A percentile compares a stretch with the other conserved stretches of the same genome.
phyloP scores from a whole-genome alignment of 352 stramenopile species.

The Globisporangium viniferum region DNA sequence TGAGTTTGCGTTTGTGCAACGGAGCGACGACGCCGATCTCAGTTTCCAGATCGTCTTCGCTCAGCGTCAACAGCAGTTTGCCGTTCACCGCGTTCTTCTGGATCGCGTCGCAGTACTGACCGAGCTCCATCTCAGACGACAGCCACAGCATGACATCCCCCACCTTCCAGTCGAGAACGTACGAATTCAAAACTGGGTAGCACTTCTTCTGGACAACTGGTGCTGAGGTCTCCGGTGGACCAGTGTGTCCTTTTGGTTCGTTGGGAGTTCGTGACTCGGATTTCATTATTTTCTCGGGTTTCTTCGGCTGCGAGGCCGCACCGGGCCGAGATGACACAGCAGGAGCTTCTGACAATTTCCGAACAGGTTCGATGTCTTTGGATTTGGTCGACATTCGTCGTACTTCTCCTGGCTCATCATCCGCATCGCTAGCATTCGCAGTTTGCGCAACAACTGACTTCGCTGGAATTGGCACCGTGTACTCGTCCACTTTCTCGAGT shows the following conservation, averaged over 20 bases:
- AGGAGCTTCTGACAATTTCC: not conserved
- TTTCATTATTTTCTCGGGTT: not conserved
- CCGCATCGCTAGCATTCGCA: not conserved
- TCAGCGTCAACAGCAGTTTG: conserved; percentile 40
- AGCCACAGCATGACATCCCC: conserved; percentile 49
- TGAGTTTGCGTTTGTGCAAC: conserved; percentile 44
- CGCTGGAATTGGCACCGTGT: not conserved
- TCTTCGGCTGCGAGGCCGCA: not conserved
- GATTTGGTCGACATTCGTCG: not conserved
- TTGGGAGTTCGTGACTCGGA: not conserved
- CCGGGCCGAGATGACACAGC: not conserved
- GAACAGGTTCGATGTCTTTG: not conserved
- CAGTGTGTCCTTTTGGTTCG: not conserved
- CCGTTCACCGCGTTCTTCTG: conserved; percentile 41
- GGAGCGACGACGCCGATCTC: conserved; percentile 32
- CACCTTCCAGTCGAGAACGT: conserved; percentile 48
- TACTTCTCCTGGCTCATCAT: not conserved
- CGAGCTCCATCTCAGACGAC: conserved; percentile 41
- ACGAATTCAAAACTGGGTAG: conserved; percentile 9
- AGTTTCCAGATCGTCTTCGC: conserved; percentile 29
- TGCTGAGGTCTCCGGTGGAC: not conserved
- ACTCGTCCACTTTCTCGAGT: conserved; percentile 14
- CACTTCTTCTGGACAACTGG: conserved; percentile 1
- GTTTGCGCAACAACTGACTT: not conserved
- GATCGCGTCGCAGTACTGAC: conserved; percentile 34